These are phyloP conservation scores for Cladosporium sphaerospermum DNA, from an alignment of 2,329 filamentous ascomycete species.

Conservation along the genomic window DNA sequence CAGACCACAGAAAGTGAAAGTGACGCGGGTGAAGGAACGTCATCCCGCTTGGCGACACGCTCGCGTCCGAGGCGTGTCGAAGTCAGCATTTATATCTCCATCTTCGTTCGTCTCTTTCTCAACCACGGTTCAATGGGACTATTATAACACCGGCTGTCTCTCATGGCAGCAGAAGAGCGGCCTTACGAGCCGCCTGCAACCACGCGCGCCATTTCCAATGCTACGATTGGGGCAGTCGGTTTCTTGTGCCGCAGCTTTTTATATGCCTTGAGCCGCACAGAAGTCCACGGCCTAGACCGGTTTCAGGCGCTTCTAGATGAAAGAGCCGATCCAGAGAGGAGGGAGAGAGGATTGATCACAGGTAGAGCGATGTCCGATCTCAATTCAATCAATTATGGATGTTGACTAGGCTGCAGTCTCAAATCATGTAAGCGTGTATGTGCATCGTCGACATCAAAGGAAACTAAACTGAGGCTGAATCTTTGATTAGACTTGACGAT, in stretches of 20 bases:
- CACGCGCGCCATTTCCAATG: conserved; percentile 68
- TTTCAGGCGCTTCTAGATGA: conserved; percentile 73
- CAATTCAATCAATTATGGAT: not conserved
- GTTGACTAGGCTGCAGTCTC: conserved; percentile 48
- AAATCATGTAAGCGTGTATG: conserved; percentile 84
- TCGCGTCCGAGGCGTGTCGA: not conserved
- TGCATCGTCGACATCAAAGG: conserved; percentile 32
- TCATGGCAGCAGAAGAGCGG: conserved; percentile 32
- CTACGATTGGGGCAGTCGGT: conserved; percentile 68
- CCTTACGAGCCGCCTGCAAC: conserved; percentile 53
- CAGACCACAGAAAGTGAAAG: not conserved
- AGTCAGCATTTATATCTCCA: not conserved
- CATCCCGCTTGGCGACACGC: conserved; percentile 13
- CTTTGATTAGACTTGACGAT: conserved; percentile 69
- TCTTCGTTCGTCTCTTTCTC: not conserved
- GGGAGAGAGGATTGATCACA: conserved; percentile 74
- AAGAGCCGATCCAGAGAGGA: conserved; percentile 58
- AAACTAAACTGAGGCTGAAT: conserved; percentile 5
- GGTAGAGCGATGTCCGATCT: conserved; percentile 27
- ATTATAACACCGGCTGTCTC: not conserved
- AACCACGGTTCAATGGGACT: not conserved
- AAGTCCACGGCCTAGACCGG: conserved; percentile 67
- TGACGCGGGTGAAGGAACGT: not conserved
- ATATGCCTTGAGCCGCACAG: conserved; percentile 64
- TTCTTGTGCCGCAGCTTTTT: conserved; percentile 68